Conservation (phyloP, 257 asterid species). For the Gentiana macrophylla region DNA sequence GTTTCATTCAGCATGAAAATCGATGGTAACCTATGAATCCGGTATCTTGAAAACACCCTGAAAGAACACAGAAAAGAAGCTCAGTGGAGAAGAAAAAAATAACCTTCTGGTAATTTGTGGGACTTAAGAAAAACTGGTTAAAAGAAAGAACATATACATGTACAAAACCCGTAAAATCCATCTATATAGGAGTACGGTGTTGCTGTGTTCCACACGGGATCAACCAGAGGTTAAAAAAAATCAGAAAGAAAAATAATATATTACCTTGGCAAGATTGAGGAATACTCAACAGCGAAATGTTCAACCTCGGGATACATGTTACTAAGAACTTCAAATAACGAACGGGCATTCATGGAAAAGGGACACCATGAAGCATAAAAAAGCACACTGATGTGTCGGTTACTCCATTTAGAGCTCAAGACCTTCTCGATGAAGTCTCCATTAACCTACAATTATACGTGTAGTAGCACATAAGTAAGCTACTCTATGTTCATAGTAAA, state of each 20-base stretch:
- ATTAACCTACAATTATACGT: conserved; percentile 26
- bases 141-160: no score
- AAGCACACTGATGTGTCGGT: conserved; percentile 38
- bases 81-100: conserved; percentile 1
- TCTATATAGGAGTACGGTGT: not conserved
- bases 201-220: not conserved
- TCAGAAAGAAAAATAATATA: conserved; percentile 5
- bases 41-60: conserved; percentile 65
- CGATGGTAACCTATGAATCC: conserved; percentile 64
- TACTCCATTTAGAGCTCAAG: conserved; percentile 23
- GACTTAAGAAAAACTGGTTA: no score
- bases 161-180: no score
- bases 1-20: conserved; percentile 39
- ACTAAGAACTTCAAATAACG: conserved; percentile 40
- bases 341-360: conserved; percentile 34
- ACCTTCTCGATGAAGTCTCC: conserved; percentile 35
- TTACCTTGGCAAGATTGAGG: conserved; percentile 55
- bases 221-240: not conserved
- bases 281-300: conserved; percentile 48
- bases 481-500: no score
- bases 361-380: conserved; percentile 69
- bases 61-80: conserved; percentile 11
- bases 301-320: conserved; percentile 55
- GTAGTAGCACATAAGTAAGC: no score
- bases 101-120: no score